These are phyloP conservation scores for grape (Vitis vinifera) DNA, from an alignment of 164 flowering plant species.

Conservation along the genomic window DNA sequence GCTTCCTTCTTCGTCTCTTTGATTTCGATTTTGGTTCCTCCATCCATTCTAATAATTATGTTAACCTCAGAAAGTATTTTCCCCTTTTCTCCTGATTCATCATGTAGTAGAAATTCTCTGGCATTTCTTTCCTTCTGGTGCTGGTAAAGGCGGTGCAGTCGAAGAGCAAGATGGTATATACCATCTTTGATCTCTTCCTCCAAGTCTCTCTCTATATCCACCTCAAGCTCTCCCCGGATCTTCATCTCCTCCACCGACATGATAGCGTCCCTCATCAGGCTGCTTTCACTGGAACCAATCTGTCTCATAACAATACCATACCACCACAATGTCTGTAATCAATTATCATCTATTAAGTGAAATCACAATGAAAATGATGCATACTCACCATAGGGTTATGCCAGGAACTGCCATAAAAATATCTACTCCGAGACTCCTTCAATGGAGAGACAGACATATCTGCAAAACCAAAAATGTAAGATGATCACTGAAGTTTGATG, in stretches of 20 bases:
- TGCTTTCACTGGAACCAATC: not conserved
- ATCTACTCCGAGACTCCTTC: not conserved
- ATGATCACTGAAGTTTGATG: not conserved
- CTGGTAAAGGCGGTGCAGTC: constrained; percentile 50
- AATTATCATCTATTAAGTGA: not conserved
- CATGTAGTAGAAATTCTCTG: not conserved
- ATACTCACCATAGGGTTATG: not conserved
- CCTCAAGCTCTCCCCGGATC: constrained; percentile 52
- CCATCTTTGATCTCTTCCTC: constrained; percentile 73
- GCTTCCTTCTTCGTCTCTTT: constrained; percentile 46
- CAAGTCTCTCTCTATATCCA: constrained; percentile 53
- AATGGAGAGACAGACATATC: constrained; percentile 10
- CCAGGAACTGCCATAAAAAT: not conserved
- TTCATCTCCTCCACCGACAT: constrained; percentile 46
- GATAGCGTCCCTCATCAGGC: not conserved
- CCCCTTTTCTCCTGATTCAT: not conserved
- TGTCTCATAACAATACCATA: not conserved
- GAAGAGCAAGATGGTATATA: constrained; percentile 55
- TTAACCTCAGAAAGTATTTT: constrained; percentile 39
- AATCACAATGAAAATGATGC: not conserved
- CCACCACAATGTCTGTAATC: too few relatives aligned
- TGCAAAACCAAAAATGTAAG: constrained; percentile 17
- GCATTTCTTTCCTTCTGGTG: constrained; percentile 38
- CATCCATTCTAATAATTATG: constrained; percentile 56
- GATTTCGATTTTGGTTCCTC: constrained; percentile 52